phyloP scores from a whole-genome alignment of 2,329 filamentous ascomycete genomes.

The Nigrograna mackinnonii region DNA sequence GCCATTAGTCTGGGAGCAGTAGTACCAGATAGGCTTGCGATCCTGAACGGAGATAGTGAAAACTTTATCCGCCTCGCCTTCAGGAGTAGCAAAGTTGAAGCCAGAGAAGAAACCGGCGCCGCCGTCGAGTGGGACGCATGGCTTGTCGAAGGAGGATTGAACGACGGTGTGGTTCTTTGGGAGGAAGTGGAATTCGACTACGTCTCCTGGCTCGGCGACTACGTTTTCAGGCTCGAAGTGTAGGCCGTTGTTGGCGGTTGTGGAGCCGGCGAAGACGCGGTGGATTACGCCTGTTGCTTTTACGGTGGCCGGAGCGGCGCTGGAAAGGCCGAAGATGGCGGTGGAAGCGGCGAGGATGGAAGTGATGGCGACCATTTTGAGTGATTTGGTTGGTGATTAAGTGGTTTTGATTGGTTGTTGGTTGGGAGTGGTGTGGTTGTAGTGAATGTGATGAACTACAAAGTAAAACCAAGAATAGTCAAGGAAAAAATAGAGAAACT shows the following conservation, averaged over 20 bases:
- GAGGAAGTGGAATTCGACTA: constrained; percentile 55
- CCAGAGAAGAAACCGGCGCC: constrained; percentile 61
- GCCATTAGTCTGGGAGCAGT: constrained; percentile 67
- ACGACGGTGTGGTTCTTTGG: constrained; percentile 73
- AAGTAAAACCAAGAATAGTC: too few relatives aligned
- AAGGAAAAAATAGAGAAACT: too few relatives aligned
- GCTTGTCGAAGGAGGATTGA: constrained; percentile 72
- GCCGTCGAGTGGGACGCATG: constrained; percentile 64
- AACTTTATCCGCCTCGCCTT: constrained; percentile 41
- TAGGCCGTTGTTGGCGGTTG: constrained; percentile 25
- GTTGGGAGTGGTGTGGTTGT: too few relatives aligned
- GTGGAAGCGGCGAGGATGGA: constrained; percentile 20
- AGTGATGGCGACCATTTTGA: constrained; percentile 30
- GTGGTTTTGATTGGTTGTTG: too few relatives aligned
- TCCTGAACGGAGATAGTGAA: constrained; percentile 71
- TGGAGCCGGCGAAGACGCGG: constrained; percentile 29
- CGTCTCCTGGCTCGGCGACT: constrained; percentile 31
- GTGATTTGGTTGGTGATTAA: constrained; percentile 2
- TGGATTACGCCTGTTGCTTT: constrained; percentile 27
- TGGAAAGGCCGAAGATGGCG: constrained; percentile 20
- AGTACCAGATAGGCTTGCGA: constrained; percentile 76
- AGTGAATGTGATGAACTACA: too few relatives aligned
- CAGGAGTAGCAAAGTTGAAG: constrained; percentile 60
- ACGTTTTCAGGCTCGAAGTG: constrained; percentile 38
- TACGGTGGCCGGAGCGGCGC: constrained; percentile 18